phyloP scores from a whole-genome alignment of 805 yeast species.

The Cyberlindnera japonica region DNA sequence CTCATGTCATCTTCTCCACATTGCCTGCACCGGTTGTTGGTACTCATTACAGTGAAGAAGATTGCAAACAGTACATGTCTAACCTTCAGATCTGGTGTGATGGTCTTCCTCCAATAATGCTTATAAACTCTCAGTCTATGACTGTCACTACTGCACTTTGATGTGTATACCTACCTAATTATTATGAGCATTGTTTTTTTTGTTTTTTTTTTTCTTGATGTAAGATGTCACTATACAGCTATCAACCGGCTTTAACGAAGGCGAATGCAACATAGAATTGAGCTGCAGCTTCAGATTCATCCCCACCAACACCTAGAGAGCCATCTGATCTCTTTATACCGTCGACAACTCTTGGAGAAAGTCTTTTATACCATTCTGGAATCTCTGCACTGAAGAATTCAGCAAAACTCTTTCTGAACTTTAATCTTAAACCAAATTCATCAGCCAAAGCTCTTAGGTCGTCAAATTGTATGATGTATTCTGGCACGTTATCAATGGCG shows the following conservation, averaged over 20 bases:
- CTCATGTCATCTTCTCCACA: constrained; percentile 83
- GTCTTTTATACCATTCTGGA: constrained; percentile 54
- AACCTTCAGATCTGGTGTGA: constrained; percentile 78
- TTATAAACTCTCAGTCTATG: constrained; percentile 88
- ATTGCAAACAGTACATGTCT: constrained; percentile 69
- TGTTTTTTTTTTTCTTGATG: too few species aligned
- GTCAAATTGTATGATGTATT: constrained; percentile 94
- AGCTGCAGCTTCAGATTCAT: constrained; percentile 83
- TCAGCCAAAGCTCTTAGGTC: constrained; percentile 77
- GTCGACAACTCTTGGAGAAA: constrained; percentile 60
- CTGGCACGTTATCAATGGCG: constrained; percentile 96
- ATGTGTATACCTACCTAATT: too few species aligned
- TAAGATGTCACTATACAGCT: too few species aligned
- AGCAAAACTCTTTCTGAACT: constrained; percentile 71
- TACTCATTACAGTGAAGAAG: constrained; percentile 66
- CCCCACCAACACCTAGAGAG: constrained; percentile 80
- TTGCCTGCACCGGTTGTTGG: constrained; percentile 86
- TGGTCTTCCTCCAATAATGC: constrained; percentile 75
- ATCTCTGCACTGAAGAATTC: constrained; percentile 80
- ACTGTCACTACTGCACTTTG: constrained; percentile 92
- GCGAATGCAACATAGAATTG: constrained; percentile 75
- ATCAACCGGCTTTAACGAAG: constrained; percentile 51
- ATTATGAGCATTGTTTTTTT: too few species aligned
- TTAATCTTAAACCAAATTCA: constrained; percentile 71
- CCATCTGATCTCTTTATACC: constrained; percentile 68